Evolutionary conservation across 345 rosid genomes (phyloP), one percentile per base, ranked within the genome.

Genomic region (Ceriops decandra): DNA sequence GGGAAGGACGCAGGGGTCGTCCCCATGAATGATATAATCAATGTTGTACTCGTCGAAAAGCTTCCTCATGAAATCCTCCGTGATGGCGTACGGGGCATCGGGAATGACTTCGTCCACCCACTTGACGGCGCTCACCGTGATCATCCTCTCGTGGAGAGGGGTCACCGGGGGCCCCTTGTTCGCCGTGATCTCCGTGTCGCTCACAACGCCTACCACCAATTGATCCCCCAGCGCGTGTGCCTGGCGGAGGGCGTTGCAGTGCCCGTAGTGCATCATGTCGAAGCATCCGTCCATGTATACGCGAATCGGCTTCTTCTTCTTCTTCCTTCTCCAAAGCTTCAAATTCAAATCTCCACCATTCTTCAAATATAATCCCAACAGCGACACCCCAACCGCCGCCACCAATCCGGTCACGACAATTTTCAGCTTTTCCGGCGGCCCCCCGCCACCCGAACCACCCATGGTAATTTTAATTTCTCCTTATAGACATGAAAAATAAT

Each of bases 201-300:
- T 89, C 19, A 89, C 95, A 15, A 89, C 86, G 5, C 95, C 95
- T 15, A 89, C 95, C 35, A 87, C 91, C 77, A 89, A 64, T 54
- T 83, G 80, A 60, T 85, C 95, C 10, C 95, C 95, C 0, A 89
- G 79, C 1, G 90, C 85, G 38, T 85, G 82, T 1, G 95, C 95
- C 81, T 89, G 95, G 2, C 92, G 83, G 24, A 89, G 89, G 11
- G 95, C 95, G 67, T 89, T 87, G 82, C 90, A 85, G 74, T 89
- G 92, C 47, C 95, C 95, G 68, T 89, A 89, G 73, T 89, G 95
- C 95, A 89, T 89, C 87, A 89, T 83, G 71, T 89, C 95, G 73
- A 87, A 89, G 68, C 95, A 87, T 2, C 95, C 95, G 58, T 89
- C 95, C 95, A 89, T 89, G 76, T 89, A 87, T 2, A 87, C 95